Percentiles rank a stretch among this genome's conserved stretches.
Evolutionary conservation across 75 land plant species (phyloP).

Genomic region (Pinus taeda): DNA sequence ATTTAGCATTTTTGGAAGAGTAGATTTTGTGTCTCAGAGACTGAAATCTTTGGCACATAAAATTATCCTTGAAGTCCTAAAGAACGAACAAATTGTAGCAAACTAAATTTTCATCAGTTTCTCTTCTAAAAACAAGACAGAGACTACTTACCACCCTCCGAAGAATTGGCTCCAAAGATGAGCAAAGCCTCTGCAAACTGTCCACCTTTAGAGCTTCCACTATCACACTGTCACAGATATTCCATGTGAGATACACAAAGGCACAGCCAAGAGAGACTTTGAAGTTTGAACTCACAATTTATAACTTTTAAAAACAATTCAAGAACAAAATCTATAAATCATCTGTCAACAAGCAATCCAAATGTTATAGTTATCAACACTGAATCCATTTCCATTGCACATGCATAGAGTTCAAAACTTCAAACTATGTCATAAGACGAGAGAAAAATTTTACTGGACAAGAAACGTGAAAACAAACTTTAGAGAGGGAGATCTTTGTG

Average conservation of each 20-base stretch:
- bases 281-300: too few relatives aligned
- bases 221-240: conserved; percentile 61
- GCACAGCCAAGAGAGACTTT: too few relatives aligned
- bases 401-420: not conserved
- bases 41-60: not conserved
- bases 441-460: not conserved
- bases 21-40: not conserved
- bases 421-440: not conserved
- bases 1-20: not conserved
- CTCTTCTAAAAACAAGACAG: too few relatives aligned
- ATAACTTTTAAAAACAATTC: too few relatives aligned
- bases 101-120: not conserved
- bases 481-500: too few relatives aligned
- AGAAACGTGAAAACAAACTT: too few relatives aligned
- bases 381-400: too few relatives aligned
- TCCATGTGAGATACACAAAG: not conserved
- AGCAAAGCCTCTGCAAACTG: conserved; percentile 81
- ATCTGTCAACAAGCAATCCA: too few relatives aligned
- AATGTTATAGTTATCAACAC: too few relatives aligned
- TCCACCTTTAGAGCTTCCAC: conserved; percentile 89
- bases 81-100: not conserved
- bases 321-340: too few relatives aligned
- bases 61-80: not conserved
- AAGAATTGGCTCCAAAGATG: conserved; percentile 82
- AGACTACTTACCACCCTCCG: conserved; percentile 78